Conservation (phyloP, 1,284 basidiomycete species). For the Rhodotorula sp. region DNA sequence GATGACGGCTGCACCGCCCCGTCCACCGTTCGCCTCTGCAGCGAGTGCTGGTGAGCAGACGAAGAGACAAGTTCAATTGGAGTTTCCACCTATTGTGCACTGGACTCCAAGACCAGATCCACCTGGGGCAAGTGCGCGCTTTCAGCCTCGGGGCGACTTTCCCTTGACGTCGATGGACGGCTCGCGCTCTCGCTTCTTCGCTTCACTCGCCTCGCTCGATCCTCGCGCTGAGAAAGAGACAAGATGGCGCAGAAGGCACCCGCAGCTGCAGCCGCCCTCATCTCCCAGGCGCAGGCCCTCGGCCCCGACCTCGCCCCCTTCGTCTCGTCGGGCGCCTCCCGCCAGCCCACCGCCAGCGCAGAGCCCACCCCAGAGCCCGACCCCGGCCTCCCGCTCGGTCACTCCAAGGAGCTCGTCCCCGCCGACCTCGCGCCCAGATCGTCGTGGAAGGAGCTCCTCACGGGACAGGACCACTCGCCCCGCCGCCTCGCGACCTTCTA, state of each 20-base stretch:
- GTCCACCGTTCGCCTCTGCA: too few relatives aligned
- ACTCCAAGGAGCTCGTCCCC: neutral
- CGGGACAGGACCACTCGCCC: slow-evolving; percentile 5
- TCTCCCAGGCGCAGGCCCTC: slow-evolving; percentile 9
- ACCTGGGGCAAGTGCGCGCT: too few relatives aligned
- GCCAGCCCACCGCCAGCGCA: neutral
- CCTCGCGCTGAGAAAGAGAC: too few relatives aligned
- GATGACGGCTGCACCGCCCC: too few relatives aligned
- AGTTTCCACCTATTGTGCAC: too few relatives aligned
- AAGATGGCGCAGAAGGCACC: slow-evolving; percentile 5
- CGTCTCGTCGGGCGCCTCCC: neutral
- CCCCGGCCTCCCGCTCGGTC: neutral
- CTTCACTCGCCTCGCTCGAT: neutral
- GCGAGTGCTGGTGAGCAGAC: too few relatives aligned
- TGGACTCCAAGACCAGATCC: too few relatives aligned
- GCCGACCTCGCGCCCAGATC: neutral
- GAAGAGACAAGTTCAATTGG: too few relatives aligned
- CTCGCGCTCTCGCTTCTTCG: neutral
- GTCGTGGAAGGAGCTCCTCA: slow-evolving; percentile 9
- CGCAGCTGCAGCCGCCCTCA: slow-evolving; percentile 3
- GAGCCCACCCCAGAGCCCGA: neutral
- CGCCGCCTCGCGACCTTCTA: slow-evolving; percentile 13
- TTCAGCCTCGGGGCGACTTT: too few relatives aligned
- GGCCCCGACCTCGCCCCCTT: slow-evolving; percentile 19
- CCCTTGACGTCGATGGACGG: too few relatives aligned